phyloP scores from a whole-genome alignment of 2,329 filamentous ascomycete genomes.

The Ophiostoma perfectum region DNA sequence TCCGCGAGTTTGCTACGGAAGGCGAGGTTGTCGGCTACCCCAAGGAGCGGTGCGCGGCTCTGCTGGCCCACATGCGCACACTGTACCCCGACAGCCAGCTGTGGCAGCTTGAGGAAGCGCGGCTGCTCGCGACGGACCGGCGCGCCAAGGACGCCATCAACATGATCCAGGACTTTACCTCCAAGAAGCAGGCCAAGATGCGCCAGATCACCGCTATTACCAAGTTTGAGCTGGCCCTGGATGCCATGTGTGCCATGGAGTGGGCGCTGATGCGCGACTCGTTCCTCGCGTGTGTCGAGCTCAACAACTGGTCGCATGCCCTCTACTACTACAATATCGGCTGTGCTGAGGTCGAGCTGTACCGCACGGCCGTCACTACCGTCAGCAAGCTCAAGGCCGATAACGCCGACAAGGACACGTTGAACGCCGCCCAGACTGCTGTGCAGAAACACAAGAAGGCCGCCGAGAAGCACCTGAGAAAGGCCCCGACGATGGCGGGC shows the following conservation, averaged over 20 bases:
- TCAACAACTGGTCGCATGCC: slow-evolving; percentile 87
- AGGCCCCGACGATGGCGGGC: slow-evolving; percentile 67
- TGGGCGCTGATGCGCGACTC: slow-evolving; percentile 68
- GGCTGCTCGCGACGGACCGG: slow-evolving; percentile 63
- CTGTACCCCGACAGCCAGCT: slow-evolving; percentile 77
- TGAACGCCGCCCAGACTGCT: slow-evolving; percentile 21
- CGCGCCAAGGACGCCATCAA: slow-evolving; percentile 62
- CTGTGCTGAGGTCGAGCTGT: slow-evolving; percentile 71
- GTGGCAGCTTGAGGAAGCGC: slow-evolving; percentile 84
- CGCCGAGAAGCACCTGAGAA: slow-evolving; percentile 65
- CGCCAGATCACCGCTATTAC: slow-evolving; percentile 83
- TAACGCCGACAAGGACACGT: slow-evolving; percentile 30
- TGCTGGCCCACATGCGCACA: slow-evolving; percentile 67
- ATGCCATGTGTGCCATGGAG: slow-evolving; percentile 71
- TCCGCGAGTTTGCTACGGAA: slow-evolving; percentile 41
- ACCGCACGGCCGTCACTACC: slow-evolving; percentile 56
- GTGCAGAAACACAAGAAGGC: slow-evolving; percentile 54
- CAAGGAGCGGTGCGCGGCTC: slow-evolving; percentile 55
- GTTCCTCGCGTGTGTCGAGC: slow-evolving; percentile 68
- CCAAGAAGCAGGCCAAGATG: slow-evolving; percentile 57
- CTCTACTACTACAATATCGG: slow-evolving; percentile 88
- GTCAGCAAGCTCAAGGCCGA: slow-evolving; percentile 26
- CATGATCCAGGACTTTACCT: slow-evolving; percentile 46
- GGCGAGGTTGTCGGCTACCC: slow-evolving; percentile 67
- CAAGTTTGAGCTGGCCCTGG: slow-evolving; percentile 76